Base-by-base conservation (phyloP, 2,329 filamentous ascomycete genomes). In the Apiospora sp. region DNA sequence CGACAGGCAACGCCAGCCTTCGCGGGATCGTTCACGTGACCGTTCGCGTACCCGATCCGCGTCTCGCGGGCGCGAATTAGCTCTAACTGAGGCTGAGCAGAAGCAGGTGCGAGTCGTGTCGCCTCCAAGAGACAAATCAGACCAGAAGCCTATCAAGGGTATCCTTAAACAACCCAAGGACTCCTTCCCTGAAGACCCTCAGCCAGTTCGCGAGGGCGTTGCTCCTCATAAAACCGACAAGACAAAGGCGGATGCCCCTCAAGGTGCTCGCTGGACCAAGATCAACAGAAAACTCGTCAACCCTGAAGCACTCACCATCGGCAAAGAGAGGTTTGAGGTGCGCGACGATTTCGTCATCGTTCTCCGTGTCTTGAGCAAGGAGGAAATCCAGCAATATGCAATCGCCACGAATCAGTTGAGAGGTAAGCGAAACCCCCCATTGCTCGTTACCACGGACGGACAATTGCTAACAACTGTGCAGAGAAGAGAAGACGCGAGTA, bases 321-420 rank as follows among this genome's bases (percentile, higher is more conserved):
- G 93, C n/a, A 93, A 96, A 78, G 95, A 98, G 84, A 89, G 96
- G 43, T 98, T 93, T 76, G 96, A 98, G 82, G 93, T 97, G 77
- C 90, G 95, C n/a, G 90, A 95, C 73, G 95, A 98, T 79, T 97
- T 95, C 81, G 95, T 98, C 73, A 98, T 98, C 81, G 95, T 98
- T 2, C 86, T 98, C 72, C 88, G 95, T 72, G 96, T 98, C 10
- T 82, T 98, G 80, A 93, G 91, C 68, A 94, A 93, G 82, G 94
- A 97, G 76, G 95, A 98, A 79, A 97, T 98, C 72, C 93, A 97
- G 82, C 92, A 91, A 46, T 95, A 97, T 80, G 94, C 95, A 16
- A 89, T 92, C 75, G 92, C 92, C 68, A 98, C 96, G 13, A 91
- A 92, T 75, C 90, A 94, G 79, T 90, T 98, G 74, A 89, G 95